phyloP scores from a whole-genome alignment of 1,284 basidiomycete species.

The Schizophyllum amplum region DNA sequence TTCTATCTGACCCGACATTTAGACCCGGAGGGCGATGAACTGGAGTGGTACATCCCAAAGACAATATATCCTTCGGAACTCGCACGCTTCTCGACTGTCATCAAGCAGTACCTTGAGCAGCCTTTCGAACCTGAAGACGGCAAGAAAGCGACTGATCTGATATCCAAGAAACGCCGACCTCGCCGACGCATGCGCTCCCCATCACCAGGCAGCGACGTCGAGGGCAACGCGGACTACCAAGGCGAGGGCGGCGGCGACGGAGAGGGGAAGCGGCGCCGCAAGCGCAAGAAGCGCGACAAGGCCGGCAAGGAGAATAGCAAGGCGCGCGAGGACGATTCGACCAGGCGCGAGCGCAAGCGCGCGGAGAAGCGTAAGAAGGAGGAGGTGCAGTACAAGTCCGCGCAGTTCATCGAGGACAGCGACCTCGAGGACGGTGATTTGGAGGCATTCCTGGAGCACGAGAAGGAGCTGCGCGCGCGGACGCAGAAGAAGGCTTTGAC shows the following conservation, averaged over 20 bases:
- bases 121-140: constrained; percentile 66
- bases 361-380: constrained; percentile 28
- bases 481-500: constrained; percentile 12
- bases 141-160: constrained; percentile 57
- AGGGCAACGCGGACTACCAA: constrained; percentile 26
- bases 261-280: constrained; percentile 18
- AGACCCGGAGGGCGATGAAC: constrained; percentile 51
- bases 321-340: constrained; percentile 22
- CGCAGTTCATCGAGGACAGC: constrained; percentile 85
- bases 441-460: constrained; percentile 73
- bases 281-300: constrained; percentile 42
- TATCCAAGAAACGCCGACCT: constrained; percentile 54
- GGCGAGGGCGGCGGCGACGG: constrained; percentile 11
- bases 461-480: constrained; percentile 42
- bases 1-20: constrained; percentile 9
- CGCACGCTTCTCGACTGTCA: constrained; percentile 56
- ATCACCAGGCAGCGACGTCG: constrained; percentile 33
- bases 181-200: constrained; percentile 40
- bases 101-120: constrained; percentile 67
- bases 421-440: constrained; percentile 74
- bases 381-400: constrained; percentile 73
- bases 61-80: constrained; percentile 56
- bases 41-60: constrained; percentile 76
- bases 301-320: constrained; percentile 58
- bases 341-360: background rate